Percentiles rank a stretch among this genome's conserved stretches.
These are phyloP conservation scores for Mycena rosella DNA, from an alignment of 768 basidiomycete species.

Conservation along the genomic window DNA sequence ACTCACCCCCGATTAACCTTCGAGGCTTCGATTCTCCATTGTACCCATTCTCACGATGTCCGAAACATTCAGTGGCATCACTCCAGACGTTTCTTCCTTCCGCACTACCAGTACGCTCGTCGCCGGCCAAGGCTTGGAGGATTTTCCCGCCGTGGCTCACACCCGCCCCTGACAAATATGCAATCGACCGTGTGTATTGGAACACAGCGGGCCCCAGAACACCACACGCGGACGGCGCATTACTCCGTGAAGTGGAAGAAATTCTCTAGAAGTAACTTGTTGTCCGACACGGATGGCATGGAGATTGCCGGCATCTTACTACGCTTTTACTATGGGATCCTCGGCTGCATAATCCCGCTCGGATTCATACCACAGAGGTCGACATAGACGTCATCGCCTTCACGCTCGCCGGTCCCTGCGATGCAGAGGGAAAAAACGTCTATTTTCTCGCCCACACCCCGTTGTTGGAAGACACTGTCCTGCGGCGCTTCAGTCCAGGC, in stretches of 20 bases:
- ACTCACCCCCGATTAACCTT: too few relatives aligned
- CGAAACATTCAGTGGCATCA: too few relatives aligned
- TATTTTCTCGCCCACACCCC: not conserved
- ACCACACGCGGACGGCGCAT: not conserved
- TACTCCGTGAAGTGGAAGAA: not conserved
- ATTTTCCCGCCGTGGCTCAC: not conserved
- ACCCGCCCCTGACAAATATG: not conserved
- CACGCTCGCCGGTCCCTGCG: slow-evolving; percentile 1
- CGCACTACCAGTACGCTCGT: too few relatives aligned
- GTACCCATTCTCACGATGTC: too few relatives aligned
- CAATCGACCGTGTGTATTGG: not conserved
- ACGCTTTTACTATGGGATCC: not conserved
- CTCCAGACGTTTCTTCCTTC: too few relatives aligned
- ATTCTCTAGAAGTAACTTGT: not conserved
- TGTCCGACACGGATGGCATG: not conserved
- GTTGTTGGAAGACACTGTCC: not conserved
- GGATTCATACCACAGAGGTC: not conserved
- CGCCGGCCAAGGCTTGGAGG: too few relatives aligned
- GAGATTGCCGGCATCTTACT: not conserved
- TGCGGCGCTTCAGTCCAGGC: not conserved
- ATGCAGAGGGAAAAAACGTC: not conserved
- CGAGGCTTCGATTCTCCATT: too few relatives aligned
- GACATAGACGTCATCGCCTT: not conserved
- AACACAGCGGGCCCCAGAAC: not conserved
- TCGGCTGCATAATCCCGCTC: slow-evolving; percentile 1